Evolutionary conservation across 1,139 yeast species (phyloP), one percentile per base, ranked within the genome.

Genomic region (Geotrichum candidum): DNA sequence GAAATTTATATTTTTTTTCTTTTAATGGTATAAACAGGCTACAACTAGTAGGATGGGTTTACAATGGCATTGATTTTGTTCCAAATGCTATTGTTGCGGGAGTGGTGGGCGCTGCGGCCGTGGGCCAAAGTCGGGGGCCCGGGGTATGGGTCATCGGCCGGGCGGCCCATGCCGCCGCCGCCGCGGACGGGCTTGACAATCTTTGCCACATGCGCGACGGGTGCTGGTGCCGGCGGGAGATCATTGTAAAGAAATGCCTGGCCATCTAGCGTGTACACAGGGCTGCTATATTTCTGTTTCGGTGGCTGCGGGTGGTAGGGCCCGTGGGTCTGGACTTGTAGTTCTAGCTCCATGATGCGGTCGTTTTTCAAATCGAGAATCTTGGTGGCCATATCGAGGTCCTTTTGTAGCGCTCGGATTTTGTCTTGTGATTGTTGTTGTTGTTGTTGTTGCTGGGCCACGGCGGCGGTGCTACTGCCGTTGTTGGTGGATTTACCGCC

Each of bases 111-210:
- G 31, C 13, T 3, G 13, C 41, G 41, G n/a, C 41, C 13, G 13
- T 35, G 13, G 4, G 41, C 41, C n/a, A 35, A 13, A 4, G 41
- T 35, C 4, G 41, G 41, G 31, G 18, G 18, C 18, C 18, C 18
- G 18, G 18, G 18, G 18, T 27, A 27, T 27, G 6, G 6, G 31
- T 27, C 31, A 27, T 27, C 31, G 38, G 38, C 57, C 27, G 15
- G 25, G 10, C 29, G n/a, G 29, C 48, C 41, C 7, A 54, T 45
- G 5, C 46, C 52, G 51, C 71, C 72, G 5, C 87, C 87, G 1
- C 88, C 88, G 59, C 87, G 77, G 63, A 86, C 70, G 1, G 92
- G 91, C 71, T 85, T 85, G 54, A 87, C 84, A 22, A 87, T 86
- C 63, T 84, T 64, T 48, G 22, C 10, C 15, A 15, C 22, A 1